Evolutionary conservation across 441 rosid species (phyloP).

Genomic region (Gossypium schwendimanii): DNA sequence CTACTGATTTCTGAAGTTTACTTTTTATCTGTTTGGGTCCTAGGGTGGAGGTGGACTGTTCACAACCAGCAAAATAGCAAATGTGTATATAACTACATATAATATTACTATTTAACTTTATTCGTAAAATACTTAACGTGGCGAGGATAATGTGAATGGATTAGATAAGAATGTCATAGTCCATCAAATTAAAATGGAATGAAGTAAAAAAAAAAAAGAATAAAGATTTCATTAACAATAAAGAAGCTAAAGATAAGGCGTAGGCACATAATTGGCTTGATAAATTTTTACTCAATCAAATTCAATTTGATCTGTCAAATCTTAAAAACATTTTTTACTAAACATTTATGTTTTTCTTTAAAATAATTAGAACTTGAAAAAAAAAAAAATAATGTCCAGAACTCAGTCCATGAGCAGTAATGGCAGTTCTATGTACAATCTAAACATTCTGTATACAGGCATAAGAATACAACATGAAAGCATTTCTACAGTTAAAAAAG

Average conservation of each 20-base stretch:
- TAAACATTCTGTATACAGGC: background rate
- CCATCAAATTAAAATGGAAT: background rate
- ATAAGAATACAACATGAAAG: slow-evolving; percentile 6
- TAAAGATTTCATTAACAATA: background rate
- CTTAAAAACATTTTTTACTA: too few relatives aligned
- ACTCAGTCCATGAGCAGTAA: background rate
- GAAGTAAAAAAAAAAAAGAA: background rate
- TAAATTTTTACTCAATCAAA: too few relatives aligned
- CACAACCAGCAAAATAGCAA: background rate
- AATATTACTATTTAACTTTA: background rate
- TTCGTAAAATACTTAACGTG: background rate
- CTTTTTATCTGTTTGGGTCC: too few relatives aligned
- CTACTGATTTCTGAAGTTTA: background rate
- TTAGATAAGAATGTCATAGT: background rate
- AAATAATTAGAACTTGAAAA: too few relatives aligned
- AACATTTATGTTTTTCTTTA: too few relatives aligned
- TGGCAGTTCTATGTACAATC: slow-evolving; percentile 14
- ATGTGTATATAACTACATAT: too few relatives aligned
- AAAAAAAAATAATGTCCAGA: background rate
- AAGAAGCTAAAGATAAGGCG: too few relatives aligned
- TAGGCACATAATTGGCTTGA: too few relatives aligned
- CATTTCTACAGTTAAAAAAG: background rate
- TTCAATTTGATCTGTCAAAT: too few relatives aligned
- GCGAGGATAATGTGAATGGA: background rate
- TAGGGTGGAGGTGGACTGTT: too few relatives aligned